Evolutionary conservation across 257 asterid genomes (phyloP).

Genomic region (Dorcoceras hygrometricum): DNA sequence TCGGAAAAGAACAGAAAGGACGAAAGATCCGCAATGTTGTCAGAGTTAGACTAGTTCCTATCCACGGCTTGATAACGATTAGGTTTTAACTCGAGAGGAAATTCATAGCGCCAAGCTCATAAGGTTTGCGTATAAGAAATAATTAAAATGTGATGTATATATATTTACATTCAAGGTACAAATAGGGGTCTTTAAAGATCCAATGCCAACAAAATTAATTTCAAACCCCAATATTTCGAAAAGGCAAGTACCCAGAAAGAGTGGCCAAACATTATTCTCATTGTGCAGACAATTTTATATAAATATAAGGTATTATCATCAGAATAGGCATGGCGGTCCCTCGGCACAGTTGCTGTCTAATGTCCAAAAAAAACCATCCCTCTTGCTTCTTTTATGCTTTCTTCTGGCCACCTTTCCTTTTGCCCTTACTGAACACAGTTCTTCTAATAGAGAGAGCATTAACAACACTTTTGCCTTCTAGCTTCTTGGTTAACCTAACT

Average conservation of each 20-base stretch:
- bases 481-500: constrained; percentile 70
- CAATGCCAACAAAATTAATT: background rate
- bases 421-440: constrained; percentile 32
- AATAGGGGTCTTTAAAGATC: background rate
- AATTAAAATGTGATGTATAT: background rate
- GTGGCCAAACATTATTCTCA: background rate
- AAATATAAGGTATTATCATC: background rate
- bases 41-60: no score
- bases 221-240: background rate
- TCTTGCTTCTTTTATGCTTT: constrained; percentile 1
- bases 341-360: background rate
- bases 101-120: no score
- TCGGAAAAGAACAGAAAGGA: no score
- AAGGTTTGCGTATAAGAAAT: no score
- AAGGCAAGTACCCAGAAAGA: background rate
- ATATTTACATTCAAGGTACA: no score
- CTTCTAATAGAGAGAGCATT: constrained; percentile 60
- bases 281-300: background rate
- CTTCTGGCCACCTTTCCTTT: constrained; percentile 34
- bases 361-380: background rate
- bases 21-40: no score
- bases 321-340: background rate
- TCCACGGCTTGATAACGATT: no score
- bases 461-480: constrained; percentile 79
- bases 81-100: no score